These are phyloP conservation scores for Coprinopsis marcescibilis DNA, from an alignment of 768 basidiomycete species.

Conservation along the genomic window DNA sequence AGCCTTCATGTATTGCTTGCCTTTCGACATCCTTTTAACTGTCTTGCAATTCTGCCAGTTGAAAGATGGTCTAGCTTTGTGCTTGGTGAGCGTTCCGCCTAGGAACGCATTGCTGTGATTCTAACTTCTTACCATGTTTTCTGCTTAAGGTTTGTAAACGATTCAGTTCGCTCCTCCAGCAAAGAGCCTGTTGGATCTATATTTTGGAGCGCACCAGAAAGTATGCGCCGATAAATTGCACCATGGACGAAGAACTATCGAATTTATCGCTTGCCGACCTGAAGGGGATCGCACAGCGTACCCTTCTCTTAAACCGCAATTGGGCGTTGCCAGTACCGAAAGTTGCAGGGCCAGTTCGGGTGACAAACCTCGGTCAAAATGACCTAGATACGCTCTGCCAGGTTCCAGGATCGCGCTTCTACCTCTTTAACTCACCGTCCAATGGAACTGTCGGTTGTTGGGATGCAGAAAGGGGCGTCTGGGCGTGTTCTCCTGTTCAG, in stretches of 20 bases:
- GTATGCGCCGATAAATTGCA: constrained; percentile 24
- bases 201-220: constrained; percentile 18
- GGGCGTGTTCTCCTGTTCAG: constrained; percentile 12
- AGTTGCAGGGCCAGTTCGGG: constrained; percentile 16
- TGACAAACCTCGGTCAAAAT: constrained; percentile 10
- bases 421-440: constrained; percentile 19
- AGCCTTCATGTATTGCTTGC: background rate
- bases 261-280: constrained; percentile 15
- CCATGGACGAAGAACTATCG: constrained; percentile 21
- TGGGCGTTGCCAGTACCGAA: constrained; percentile 20
- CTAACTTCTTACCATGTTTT: background rate
- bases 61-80: background rate
- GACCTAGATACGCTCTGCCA: constrained; percentile 22
- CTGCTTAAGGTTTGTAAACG: constrained; percentile 17
- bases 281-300: constrained; percentile 21
- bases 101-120: background rate
- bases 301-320: constrained; percentile 24
- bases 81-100: background rate
- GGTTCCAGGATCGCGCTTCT: constrained; percentile 23
- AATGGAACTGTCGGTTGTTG: constrained; percentile 15
- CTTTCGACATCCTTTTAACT: background rate
- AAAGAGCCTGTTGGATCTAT: constrained; percentile 25
- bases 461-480: constrained; percentile 14
- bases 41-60: background rate
- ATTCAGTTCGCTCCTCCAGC: constrained; percentile 17